Conservation (phyloP, 2,329 filamentous ascomycete species). For the Penicillium polonicum region DNA sequence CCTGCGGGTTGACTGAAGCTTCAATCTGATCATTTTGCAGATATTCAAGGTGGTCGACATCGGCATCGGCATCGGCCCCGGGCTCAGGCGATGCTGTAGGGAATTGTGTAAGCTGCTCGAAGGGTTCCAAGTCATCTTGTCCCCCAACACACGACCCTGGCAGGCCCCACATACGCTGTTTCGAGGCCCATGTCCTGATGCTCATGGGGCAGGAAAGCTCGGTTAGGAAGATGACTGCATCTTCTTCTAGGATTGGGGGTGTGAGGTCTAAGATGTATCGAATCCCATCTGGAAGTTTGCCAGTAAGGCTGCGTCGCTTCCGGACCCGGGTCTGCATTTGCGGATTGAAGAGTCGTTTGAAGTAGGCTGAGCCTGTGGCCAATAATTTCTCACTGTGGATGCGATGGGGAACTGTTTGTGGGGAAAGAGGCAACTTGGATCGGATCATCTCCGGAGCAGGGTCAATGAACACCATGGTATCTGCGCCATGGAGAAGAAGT, state of each 20-base stretch:
- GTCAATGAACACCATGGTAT: conserved; percentile 42
- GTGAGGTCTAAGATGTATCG: conserved; percentile 64
- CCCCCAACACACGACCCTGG: conserved; percentile 47
- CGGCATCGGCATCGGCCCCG: background rate
- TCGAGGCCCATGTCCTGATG: conserved; percentile 56
- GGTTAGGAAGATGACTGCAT: conserved; percentile 59
- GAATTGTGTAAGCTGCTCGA: background rate
- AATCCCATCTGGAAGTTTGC: conserved; percentile 43
- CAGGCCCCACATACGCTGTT: conserved; percentile 40
- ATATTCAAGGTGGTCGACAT: background rate
- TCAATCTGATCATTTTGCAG: background rate
- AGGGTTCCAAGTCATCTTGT: conserved; percentile 44
- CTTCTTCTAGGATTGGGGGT: conserved; percentile 61
- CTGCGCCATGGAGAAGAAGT: conserved; percentile 29
- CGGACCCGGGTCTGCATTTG: conserved; percentile 28
- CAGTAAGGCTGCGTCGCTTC: conserved; percentile 31
- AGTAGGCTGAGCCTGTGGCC: conserved; percentile 29
- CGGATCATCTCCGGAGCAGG: conserved; percentile 22
- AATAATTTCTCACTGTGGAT: conserved; percentile 36
- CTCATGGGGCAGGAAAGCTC: conserved; percentile 58
- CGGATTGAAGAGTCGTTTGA: conserved; percentile 32
- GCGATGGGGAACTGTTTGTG: conserved; percentile 30
- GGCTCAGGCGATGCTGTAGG: background rate
- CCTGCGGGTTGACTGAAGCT: background rate
- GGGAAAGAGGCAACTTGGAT: conserved; percentile 14